A percentile compares a stretch with the other conserved stretches of the same genome.
These are phyloP conservation scores for Symbiodinium pilosum DNA, from an alignment of 73 alveolate genomes.

Conservation along the genomic window DNA sequence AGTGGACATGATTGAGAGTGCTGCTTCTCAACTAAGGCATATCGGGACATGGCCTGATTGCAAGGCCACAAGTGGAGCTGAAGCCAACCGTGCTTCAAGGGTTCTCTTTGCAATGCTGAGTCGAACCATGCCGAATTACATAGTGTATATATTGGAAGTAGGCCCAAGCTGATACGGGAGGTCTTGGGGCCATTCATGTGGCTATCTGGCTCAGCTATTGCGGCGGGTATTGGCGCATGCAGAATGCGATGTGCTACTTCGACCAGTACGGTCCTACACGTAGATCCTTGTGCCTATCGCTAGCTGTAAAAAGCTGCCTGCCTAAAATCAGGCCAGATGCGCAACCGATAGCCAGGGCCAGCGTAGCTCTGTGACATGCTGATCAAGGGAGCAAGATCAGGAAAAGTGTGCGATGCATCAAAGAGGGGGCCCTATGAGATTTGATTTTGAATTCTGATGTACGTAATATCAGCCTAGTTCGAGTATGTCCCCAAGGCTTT, in stretches of 20 bases:
- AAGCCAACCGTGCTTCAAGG: neutral
- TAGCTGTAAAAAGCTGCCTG: no score
- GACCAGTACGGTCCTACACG: no score
- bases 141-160: neutral
- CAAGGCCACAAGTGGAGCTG: neutral
- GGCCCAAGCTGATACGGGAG: neutral
- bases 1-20: neutral
- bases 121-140: neutral
- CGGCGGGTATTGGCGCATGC: neutral
- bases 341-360: no score
- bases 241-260: neutral
- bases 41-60: neutral
- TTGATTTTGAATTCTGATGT: no score
- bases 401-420: no score
- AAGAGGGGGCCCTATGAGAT: no score
- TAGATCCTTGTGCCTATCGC: no score
- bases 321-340: no score
- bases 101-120: neutral
- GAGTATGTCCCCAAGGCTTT: neutral
- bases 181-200: neutral
- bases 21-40: neutral
- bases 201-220: neutral
- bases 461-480: neutral
- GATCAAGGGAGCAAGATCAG: no score
- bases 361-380: no score